Base-by-base conservation (phyloP, 306 rosid species). In the Begonia fuchsioides region DNA sequence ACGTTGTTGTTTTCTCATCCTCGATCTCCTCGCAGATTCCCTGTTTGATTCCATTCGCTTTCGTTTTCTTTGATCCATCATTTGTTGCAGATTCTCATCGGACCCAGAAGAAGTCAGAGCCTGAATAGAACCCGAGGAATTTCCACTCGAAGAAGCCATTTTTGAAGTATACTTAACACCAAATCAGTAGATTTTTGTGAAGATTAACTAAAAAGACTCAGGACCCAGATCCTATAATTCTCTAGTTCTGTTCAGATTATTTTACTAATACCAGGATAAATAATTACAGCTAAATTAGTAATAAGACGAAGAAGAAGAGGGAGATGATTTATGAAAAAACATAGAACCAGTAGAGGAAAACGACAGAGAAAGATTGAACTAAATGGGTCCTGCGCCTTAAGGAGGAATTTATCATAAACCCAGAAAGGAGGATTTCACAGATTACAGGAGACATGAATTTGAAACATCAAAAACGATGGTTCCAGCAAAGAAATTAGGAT, bases 391-490 rank as follows among this genome's bases (percentile, higher is more conserved):
- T 69, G 68, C 82, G 81, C 52, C 76, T 64, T 55, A 75, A 61
- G 14, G 82, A 74, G n/a, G 82, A 79, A 49, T 65, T 57, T 19
- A 76, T 71, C 52, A 71, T 68, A 72, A 73, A 73, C 62, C 84
- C 90, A 3, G 84, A 80, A 47, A 73, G 81, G 47, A 80, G 84
- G 68, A 76, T 71, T 74, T 80, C 90, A 68, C 81, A 73, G 11
- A 80, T 69, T 59, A 80, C 81, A 12, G 90, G 90, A 76, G 90
- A 73, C 90, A 80, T 80, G 54, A 76, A 76, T 64, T 41, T 68
- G 60, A 73, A 50, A 62, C 76, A 64, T 71, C 49, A 63, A 69
- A 16, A 54, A 58, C 32, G 13, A 58, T 40, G 51, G 47, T 49
- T 55, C 38, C 53, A 54, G 35, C 35, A 83, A 65, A 10, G 13